A percentile compares a stretch with the other conserved stretches of the same genome.
Evolutionary conservation across 176 grass and related monocot genomes (phyloP).

Genomic region (barley (Hordeum vulgare)): MorexV3_pseudomolecules_assembly NC_058523.1:72014303-72014802

Average conservation of each 20-base stretch:
- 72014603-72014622: background rate
- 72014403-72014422: background rate
- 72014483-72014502: slow-evolving; percentile 76
- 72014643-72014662: background rate
- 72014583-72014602: background rate
- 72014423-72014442: slow-evolving; percentile 1
- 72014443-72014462: background rate
- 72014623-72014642: background rate
- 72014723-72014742: background rate
- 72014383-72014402: slow-evolving; percentile 64
- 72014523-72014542: slow-evolving; percentile 87
- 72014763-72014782: background rate
- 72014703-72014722: background rate
- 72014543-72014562: background rate
- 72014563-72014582: background rate
- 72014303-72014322: slow-evolving; percentile 65
- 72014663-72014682: background rate
- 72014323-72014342: slow-evolving; percentile 80
- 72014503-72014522: slow-evolving; percentile 70
- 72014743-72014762: background rate
- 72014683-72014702: background rate
- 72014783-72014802: background rate
- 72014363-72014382: slow-evolving; percentile 72
- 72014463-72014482: slow-evolving; percentile 59
- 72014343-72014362: slow-evolving; percentile 84